Conservation (phyloP, 371 early-diverging fungal genomes). For the Syncephalastrum contaminatum region DNA sequence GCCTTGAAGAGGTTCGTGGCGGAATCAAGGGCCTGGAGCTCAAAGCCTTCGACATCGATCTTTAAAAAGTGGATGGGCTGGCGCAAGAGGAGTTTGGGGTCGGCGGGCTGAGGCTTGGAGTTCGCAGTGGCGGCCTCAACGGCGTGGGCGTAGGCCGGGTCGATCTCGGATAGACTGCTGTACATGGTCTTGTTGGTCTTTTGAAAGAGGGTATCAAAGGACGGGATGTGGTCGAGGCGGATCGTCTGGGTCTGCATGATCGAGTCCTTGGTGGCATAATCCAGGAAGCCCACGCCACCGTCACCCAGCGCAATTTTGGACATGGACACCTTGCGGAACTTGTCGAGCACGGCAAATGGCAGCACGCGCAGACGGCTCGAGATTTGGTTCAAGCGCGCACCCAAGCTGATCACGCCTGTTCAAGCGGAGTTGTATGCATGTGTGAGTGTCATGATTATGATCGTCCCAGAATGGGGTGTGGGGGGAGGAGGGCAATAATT, state of each 20-base stretch:
- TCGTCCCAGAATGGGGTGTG: background rate
- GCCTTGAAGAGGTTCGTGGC: slow-evolving; percentile 35
- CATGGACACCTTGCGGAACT: slow-evolving; percentile 40
- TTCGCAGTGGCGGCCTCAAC: slow-evolving; percentile 10
- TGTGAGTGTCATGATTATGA: background rate
- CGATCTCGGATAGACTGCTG: slow-evolving; percentile 25
- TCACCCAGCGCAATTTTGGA: slow-evolving; percentile 36
- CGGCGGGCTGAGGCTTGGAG: background rate
- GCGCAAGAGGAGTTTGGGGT: slow-evolving; percentile 25
- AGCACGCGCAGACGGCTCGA: slow-evolving; percentile 38
- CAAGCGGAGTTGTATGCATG: background rate
- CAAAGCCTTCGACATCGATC: slow-evolving; percentile 52
- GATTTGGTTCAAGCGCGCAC: slow-evolving; percentile 35
- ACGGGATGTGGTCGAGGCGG: slow-evolving; percentile 36
- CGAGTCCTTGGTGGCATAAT: slow-evolving; percentile 16
- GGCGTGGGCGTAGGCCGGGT: slow-evolving; percentile 23
- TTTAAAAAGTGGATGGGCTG: slow-evolving; percentile 50
- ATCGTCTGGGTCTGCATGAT: slow-evolving; percentile 43
- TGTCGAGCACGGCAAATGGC: slow-evolving; percentile 45
- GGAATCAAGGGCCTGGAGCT: slow-evolving; percentile 38
- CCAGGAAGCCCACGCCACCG: slow-evolving; percentile 43
- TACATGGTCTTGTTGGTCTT: slow-evolving; percentile 10
- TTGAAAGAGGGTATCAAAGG: slow-evolving; percentile 29
- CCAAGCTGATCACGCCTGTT: slow-evolving; percentile 44
- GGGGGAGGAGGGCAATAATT: background rate